Evolutionary conservation across 2,329 filamentous ascomycete genomes (phyloP).

Genomic region (Annulohypoxylon truncatum): DNA sequence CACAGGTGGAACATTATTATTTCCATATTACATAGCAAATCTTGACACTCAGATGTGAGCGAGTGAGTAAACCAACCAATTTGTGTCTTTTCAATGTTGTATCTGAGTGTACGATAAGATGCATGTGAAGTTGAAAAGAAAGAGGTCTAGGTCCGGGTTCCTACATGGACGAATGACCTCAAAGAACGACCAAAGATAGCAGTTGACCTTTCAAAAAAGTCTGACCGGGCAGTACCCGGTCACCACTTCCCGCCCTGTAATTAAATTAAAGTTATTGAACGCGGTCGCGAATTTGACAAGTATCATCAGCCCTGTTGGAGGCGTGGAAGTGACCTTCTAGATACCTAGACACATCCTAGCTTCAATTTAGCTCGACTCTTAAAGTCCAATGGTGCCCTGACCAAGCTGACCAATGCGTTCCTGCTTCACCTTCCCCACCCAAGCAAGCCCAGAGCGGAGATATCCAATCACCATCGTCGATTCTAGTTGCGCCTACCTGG

Average conservation of each 20-base stretch:
- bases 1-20: conserved; percentile 21
- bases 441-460: conserved; percentile 11
- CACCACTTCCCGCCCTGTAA: conserved; percentile 44
- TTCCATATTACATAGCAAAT: conserved; percentile 7
- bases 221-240: conserved; percentile 28
- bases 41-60: conserved; percentile 5
- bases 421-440: conserved; percentile 36
- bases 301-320: conserved; percentile 6
- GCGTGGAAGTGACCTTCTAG: conserved; percentile 29
- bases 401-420: conserved; percentile 30
- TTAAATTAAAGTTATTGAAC: conserved; percentile 42
- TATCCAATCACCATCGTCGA: conserved; percentile 24
- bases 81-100: conserved; percentile 12
- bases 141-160: conserved; percentile 32
- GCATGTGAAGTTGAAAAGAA: conserved; percentile 14
- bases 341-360: conserved; percentile 9
- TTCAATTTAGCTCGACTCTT: conserved; percentile 8
- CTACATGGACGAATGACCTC: conserved; percentile 29
- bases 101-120: conserved; percentile 8
- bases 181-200: background rate
- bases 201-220: conserved; percentile 11
- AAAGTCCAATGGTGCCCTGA: conserved; percentile 27
- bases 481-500: conserved; percentile 16
- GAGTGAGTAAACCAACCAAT: conserved; percentile 7
- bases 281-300: conserved; percentile 13